Percentiles rank a stretch among this genome's conserved stretches.
phyloP scores from a whole-genome alignment of 495 filamentous ascomycete species.

The Podospora pseudocomata region DNA sequence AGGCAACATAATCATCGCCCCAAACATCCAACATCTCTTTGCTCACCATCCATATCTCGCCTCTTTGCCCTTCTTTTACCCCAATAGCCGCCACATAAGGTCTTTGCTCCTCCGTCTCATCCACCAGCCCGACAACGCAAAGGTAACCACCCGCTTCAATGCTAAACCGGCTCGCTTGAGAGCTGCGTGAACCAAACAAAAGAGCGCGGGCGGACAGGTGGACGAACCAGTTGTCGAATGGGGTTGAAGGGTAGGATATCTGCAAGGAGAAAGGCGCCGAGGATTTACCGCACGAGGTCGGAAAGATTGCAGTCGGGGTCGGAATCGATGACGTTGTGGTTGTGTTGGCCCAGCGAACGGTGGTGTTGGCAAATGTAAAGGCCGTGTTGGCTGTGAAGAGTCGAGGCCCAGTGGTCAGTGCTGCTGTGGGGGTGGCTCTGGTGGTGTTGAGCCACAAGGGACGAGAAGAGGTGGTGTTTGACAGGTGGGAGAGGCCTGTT shows the following conservation, averaged over 20 bases:
- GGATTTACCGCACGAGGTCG: not conserved
- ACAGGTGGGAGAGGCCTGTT: not conserved
- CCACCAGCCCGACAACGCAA: not conserved
- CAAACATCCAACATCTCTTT: not conserved
- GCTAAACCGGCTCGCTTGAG: not conserved
- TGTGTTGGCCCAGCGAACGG: conserved; percentile 4
- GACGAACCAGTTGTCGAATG: not conserved
- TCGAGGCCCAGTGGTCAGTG: not conserved
- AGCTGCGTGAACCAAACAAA: not conserved
- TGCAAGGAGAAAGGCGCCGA: not conserved
- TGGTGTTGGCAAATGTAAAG: not conserved
- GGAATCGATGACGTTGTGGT: not conserved
- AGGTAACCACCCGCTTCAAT: not conserved
- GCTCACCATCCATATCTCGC: not conserved
- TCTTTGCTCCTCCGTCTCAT: not conserved
- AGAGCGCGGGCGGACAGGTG: not conserved
- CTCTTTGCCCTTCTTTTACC: not conserved
- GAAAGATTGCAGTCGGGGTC: not conserved
- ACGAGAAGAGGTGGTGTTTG: not conserved
- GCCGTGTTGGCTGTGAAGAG: not conserved
- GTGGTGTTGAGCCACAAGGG: conserved; percentile 5
- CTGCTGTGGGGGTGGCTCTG: not conserved
- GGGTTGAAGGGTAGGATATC: not conserved
- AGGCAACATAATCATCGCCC: not conserved
- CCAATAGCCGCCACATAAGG: not conserved